phyloP scores from a whole-genome alignment of 345 rosid genomes.

The Xanthoceras sorbifolium region DNA sequence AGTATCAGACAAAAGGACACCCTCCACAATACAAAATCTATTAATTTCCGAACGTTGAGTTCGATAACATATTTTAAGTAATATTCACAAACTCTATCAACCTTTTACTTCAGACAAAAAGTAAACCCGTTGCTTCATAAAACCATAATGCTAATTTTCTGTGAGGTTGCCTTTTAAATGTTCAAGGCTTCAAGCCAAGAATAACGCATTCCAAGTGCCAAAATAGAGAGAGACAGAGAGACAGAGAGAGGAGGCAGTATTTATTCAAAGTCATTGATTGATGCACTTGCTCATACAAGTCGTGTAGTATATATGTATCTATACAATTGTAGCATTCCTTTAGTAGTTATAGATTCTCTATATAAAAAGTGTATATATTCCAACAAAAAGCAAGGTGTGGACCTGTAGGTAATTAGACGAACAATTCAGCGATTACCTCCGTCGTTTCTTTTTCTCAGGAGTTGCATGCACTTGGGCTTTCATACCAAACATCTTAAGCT shows the following conservation, averaged over 20 bases:
- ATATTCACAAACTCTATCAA: no score
- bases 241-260: not conserved
- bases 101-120: no score
- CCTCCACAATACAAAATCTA: no score
- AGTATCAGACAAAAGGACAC: no score
- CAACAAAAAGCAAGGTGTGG: not conserved
- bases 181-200: no score
- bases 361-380: not conserved
- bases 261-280: not conserved
- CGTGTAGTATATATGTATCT: not conserved
- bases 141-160: not conserved
- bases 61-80: no score
- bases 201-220: not conserved
- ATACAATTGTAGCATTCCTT: not conserved
- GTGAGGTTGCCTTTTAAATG: not conserved
- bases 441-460: conserved; percentile 38
- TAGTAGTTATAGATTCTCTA: not conserved
- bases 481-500: conserved; percentile 34
- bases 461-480: conserved; percentile 38
- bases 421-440: conserved; percentile 14
- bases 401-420: not conserved
- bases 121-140: no score
- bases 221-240: not conserved
- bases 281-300: not conserved
- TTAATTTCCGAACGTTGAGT: no score